A percentile compares a stretch with the other conserved stretches of the same genome.
Evolutionary conservation across 1,284 basidiomycete genomes (phyloP).

Genomic region (Laetiporus sulphureus): DNA sequence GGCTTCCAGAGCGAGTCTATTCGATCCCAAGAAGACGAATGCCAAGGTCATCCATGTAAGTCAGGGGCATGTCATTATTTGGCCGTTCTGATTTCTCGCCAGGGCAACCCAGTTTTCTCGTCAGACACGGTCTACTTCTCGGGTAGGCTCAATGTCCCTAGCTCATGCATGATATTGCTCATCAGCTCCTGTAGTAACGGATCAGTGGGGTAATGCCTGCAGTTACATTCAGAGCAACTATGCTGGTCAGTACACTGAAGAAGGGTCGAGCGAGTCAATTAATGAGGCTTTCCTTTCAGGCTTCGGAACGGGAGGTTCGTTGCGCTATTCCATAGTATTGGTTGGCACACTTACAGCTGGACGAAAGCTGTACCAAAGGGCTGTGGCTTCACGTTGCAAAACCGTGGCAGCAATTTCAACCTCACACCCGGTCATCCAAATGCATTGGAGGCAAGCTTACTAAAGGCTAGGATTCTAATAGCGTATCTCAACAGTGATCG

Average conservation of each 20-base stretch:
- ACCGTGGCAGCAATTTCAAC: slow-evolving; percentile 83
- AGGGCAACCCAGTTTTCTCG: slow-evolving; percentile 76
- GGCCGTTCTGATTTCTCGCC: background rate
- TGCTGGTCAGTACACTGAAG: slow-evolving; percentile 54
- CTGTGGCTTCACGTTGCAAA: slow-evolving; percentile 95
- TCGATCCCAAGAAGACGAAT: slow-evolving; percentile 64
- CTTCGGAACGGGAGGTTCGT: slow-evolving; percentile 69
- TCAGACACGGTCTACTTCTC: slow-evolving; percentile 95
- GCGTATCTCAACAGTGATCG: no score
- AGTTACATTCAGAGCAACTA: slow-evolving; percentile 95
- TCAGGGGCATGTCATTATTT: slow-evolving; percentile 2
- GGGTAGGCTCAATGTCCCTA: slow-evolving; percentile 34
- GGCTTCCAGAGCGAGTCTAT: slow-evolving; percentile 69
- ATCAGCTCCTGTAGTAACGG: slow-evolving; percentile 47
- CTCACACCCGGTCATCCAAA: slow-evolving; percentile 83
- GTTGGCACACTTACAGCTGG: background rate
- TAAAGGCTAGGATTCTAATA: background rate
- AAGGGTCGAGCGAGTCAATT: no score
- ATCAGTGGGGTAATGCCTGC: slow-evolving; percentile 90
- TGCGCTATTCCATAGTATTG: no score
- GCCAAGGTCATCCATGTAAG: slow-evolving; percentile 62
- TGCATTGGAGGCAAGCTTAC: slow-evolving; percentile 46
- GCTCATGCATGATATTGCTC: slow-evolving; percentile 2
- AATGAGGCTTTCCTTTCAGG: slow-evolving; percentile 30
- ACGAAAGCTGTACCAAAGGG: slow-evolving; percentile 76